Percentiles rank a stretch among this genome's conserved stretches.
These are phyloP conservation scores for Artomyces pyxidatus DNA, from an alignment of 768 basidiomycete genomes.

Conservation along the genomic window DNA sequence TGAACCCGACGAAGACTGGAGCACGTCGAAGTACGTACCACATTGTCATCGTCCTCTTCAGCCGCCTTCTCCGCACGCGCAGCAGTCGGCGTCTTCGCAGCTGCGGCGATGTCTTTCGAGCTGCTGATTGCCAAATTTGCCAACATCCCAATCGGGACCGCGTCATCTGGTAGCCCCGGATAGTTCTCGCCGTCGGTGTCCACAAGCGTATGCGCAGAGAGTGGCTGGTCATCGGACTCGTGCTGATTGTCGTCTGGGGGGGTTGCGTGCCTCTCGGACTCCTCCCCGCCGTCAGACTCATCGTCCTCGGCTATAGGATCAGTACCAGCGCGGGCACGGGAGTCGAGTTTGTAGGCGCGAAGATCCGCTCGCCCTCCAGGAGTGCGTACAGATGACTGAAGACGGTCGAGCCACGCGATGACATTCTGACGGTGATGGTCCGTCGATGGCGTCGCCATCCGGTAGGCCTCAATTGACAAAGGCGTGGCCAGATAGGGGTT, in stretches of 20 bases:
- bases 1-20: too few relatives aligned
- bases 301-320: slow-evolving; percentile 28
- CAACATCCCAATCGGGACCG: slow-evolving; percentile 69
- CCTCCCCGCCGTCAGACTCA: slow-evolving; percentile 32
- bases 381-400: slow-evolving; percentile 51
- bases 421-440: slow-evolving; percentile 62
- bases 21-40: too few relatives aligned
- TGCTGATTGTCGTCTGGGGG: neutral
- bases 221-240: slow-evolving; percentile 10
- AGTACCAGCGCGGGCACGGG: slow-evolving; percentile 20
- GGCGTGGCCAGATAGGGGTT: slow-evolving; percentile 78
- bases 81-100: slow-evolving; percentile 22
- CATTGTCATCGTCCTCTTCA: slow-evolving; percentile 25
- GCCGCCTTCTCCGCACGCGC: slow-evolving; percentile 6
- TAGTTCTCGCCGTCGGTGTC: slow-evolving; percentile 33
- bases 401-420: slow-evolving; percentile 67
- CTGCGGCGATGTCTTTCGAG: slow-evolving; percentile 32
- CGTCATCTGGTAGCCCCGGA: slow-evolving; percentile 53
- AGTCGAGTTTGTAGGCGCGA: slow-evolving; percentile 36
- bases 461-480: slow-evolving; percentile 70
- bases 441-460: slow-evolving; percentile 68
- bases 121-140: slow-evolving; percentile 64
- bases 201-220: slow-evolving; percentile 19
- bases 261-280: slow-evolving; percentile 21
- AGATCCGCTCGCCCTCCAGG: slow-evolving; percentile 37